Evolutionary conservation across 148 eudicot genomes (phyloP), one percentile per base, ranked within the genome.

Genomic region (Pharnaceum exiguum): DNA sequence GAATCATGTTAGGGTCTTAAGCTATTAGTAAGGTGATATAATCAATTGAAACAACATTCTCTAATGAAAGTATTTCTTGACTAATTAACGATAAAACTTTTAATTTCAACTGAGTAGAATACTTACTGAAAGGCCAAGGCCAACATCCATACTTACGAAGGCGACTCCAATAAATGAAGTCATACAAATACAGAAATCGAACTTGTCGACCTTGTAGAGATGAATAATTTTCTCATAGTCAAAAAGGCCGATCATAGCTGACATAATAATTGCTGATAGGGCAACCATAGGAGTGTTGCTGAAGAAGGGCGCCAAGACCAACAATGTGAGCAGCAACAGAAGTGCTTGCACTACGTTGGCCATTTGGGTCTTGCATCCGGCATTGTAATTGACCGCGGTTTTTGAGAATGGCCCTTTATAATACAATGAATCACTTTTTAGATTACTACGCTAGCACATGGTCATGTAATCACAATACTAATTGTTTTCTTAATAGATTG

Each of bases 241-340:
- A n/a, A 93, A 77, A 19, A 93, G 73, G 5, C 90, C 95, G 6
- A 93, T 59, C 96, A 93, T 89, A 0, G 99, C 99, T 16, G 95
- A 74, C 75, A 82, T 86, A 59, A 93, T 93, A 29, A 93, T 93
- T 17, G 96, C 89, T 2, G 99, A 81, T 17, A 93, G 89, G 2
- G 85, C 89, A 4, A 88, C 99, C 22, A 77, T 74, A 0, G 99
- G 99, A 0, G 99, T 93, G 74, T 93, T 81, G 26, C 83, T 81
- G 45, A 93, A 93, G 42, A 93, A 42, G 0, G 96, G 99, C 37
- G 99, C 96, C 51, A 93, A 71, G 55, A 93, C 64, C 33, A 88
- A 42, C 24, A 93, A 69, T 2, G 87, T 82, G 27, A 93, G 51
- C 83, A 88, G 35, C 88, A 93, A 76, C 39, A 80, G 74, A 1